phyloP scores from a whole-genome alignment of 2,329 filamentous ascomycete species.

The Aspergillus novoparasiticus region DNA sequence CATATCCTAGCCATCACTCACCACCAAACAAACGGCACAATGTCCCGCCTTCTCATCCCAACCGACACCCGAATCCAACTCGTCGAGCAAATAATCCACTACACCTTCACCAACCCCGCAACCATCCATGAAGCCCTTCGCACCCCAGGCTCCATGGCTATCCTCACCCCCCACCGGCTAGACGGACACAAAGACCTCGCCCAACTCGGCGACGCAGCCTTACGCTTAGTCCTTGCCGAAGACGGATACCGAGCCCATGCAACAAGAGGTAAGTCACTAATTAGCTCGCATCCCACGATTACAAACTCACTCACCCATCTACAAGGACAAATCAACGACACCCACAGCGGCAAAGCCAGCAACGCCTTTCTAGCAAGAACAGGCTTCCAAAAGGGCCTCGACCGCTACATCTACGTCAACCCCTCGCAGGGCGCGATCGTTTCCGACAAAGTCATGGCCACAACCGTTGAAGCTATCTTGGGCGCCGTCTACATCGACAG shows the following conservation, averaged over 20 bases:
- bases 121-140: background rate
- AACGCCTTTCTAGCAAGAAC: slow-evolving; percentile 17
- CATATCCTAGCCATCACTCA: background rate
- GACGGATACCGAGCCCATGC: slow-evolving; percentile 2
- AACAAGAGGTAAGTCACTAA: background rate
- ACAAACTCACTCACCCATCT: background rate
- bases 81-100: background rate
- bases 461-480: slow-evolving; percentile 37
- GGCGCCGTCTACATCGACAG: slow-evolving; percentile 36
- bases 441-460: slow-evolving; percentile 28
- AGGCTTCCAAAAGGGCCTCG: slow-evolving; percentile 13
- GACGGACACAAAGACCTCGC: slow-evolving; percentile 13
- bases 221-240: background rate
- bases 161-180: background rate
- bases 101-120: background rate
- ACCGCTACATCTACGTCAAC: slow-evolving; percentile 15
- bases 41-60: background rate
- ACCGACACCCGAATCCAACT: background rate
- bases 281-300: background rate
- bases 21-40: background rate
- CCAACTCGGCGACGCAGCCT: slow-evolving; percentile 9
- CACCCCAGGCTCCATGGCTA: background rate
- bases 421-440: slow-evolving; percentile 18
- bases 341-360: background rate
- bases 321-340: slow-evolving; percentile 4